Percentiles rank a stretch among this genome's conserved stretches.
Evolutionary conservation across 352 stramenopile genomes (phyloP).

Genomic region (Globisporangium spiculum): DNA sequence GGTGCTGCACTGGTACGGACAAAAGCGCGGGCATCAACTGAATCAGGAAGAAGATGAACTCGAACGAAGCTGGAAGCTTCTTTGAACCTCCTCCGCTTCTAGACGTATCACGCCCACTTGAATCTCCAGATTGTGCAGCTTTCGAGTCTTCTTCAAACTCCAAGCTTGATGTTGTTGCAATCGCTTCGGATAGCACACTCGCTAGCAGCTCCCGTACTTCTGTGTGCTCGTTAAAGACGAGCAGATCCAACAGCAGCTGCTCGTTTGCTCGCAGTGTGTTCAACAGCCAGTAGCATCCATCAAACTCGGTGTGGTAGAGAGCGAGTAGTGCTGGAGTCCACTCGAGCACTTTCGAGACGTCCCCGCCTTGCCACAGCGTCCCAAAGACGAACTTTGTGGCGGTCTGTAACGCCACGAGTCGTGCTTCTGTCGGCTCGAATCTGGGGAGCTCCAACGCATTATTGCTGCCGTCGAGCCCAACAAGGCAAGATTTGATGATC

Average conservation of each 20-base stretch:
- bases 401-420: slow-evolving; percentile 72
- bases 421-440: slow-evolving; percentile 64
- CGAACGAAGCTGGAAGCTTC: slow-evolving; percentile 65
- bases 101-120: background rate
- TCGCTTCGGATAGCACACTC: slow-evolving; percentile 64
- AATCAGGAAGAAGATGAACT: slow-evolving; percentile 80
- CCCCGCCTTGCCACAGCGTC: slow-evolving; percentile 79
- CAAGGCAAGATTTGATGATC: slow-evolving; percentile 59
- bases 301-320: slow-evolving; percentile 71
- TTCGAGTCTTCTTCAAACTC: slow-evolving; percentile 43
- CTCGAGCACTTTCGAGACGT: slow-evolving; percentile 67
- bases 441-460: slow-evolving; percentile 35
- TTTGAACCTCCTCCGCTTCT: slow-evolving; percentile 22
- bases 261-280: slow-evolving; percentile 60
- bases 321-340: slow-evolving; percentile 68
- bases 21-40: slow-evolving; percentile 76
- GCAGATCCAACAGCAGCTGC: slow-evolving; percentile 62
- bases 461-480: slow-evolving; percentile 26
- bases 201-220: slow-evolving; percentile 74
- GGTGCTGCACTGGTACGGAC: slow-evolving; percentile 59
- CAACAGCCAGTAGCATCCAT: slow-evolving; percentile 72
- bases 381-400: slow-evolving; percentile 86
- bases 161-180: slow-evolving; percentile 52
- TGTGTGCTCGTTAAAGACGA: slow-evolving; percentile 63
- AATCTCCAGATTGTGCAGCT: background rate